phyloP scores from a whole-genome alignment of 2,329 filamentous ascomycete genomes.

The Aspergillus neotritici region DNA sequence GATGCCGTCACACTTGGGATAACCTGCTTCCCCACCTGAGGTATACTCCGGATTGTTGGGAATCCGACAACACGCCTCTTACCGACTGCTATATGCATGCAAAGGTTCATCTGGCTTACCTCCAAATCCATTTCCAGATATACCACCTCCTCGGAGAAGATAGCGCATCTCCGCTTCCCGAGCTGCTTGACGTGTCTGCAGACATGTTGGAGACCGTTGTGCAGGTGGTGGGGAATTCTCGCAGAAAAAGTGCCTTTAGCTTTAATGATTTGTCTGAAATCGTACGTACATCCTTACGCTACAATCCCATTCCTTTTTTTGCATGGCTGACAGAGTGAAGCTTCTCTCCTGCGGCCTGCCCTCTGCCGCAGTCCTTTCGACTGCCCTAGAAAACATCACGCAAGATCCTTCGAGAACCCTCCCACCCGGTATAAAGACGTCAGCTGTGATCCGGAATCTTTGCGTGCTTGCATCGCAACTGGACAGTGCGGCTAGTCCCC shows the following conservation, averaged over 20 bases:
- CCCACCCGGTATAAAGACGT: slow-evolving; percentile 7
- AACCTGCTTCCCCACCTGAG: slow-evolving; percentile 6
- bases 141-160: slow-evolving; percentile 7
- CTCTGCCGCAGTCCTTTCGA: slow-evolving; percentile 7
- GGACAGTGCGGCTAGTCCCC: slow-evolving; percentile 6
- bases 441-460: slow-evolving; percentile 9
- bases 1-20: slow-evolving; percentile 10
- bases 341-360: slow-evolving; percentile 10
- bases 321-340: slow-evolving; percentile 3
- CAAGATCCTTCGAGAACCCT: slow-evolving; percentile 5
- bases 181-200: slow-evolving; percentile 10
- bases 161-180: slow-evolving; percentile 1
- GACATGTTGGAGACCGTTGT: slow-evolving; percentile 14
- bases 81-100: slow-evolving; percentile 9
- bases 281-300: slow-evolving; percentile 2
- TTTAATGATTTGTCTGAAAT: slow-evolving; percentile 11
- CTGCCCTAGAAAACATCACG: slow-evolving; percentile 4
- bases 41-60: slow-evolving; percentile 10
- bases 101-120: slow-evolving; percentile 13
- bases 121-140: slow-evolving; percentile 13
- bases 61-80: slow-evolving; percentile 4
- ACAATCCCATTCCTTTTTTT: not conserved
- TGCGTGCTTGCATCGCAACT: slow-evolving; percentile 12
- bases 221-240: slow-evolving; percentile 9
- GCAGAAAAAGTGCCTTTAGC: slow-evolving; percentile 1